Evolutionary conservation across 139 green algal genomes (phyloP).

Genomic region (Closterium sp.): DNA sequence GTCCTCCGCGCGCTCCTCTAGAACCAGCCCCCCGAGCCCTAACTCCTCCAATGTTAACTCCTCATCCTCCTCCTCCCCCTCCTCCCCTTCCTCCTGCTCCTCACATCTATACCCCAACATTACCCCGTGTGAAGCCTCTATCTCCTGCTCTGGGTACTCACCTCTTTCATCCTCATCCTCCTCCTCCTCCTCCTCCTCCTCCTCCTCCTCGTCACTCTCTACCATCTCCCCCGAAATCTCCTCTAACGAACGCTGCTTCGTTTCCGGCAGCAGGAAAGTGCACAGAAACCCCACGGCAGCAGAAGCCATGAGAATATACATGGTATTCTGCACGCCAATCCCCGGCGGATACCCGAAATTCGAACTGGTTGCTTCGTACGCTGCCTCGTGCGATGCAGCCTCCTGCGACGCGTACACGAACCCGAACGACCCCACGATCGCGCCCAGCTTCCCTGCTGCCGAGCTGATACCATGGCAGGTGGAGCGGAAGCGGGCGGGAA

Average conservation of each 20-base stretch:
- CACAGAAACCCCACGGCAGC: slow-evolving; percentile 21
- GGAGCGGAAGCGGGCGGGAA: slow-evolving; percentile 49
- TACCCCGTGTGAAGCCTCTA: not conserved
- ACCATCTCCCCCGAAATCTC: slow-evolving; percentile 27
- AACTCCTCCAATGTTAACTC: not conserved
- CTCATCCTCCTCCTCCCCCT: not conserved
- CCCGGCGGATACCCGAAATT: slow-evolving; percentile 17
- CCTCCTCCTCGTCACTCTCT: not conserved
- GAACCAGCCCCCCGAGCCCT: not conserved
- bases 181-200: not conserved
- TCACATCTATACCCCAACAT: not conserved
- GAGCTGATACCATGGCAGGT: slow-evolving; percentile 58
- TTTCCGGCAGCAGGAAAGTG: slow-evolving; percentile 34
- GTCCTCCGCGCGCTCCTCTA: not conserved
- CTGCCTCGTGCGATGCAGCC: not conserved
- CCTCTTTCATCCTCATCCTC: not conserved
- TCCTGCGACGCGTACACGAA: slow-evolving; percentile 49
- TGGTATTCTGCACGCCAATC: slow-evolving; percentile 17
- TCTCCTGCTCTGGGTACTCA: not conserved
- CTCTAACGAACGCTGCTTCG: slow-evolving; percentile 6
- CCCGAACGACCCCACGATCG: slow-evolving; percentile 57
- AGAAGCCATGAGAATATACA: slow-evolving; percentile 7
- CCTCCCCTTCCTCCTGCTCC: not conserved
- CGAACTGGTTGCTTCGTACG: not conserved
- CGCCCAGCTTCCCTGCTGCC: slow-evolving; percentile 54